Evolutionary conservation across 257 asterid genomes (phyloP).

Genomic region (Solanum clarkiae): DNA sequence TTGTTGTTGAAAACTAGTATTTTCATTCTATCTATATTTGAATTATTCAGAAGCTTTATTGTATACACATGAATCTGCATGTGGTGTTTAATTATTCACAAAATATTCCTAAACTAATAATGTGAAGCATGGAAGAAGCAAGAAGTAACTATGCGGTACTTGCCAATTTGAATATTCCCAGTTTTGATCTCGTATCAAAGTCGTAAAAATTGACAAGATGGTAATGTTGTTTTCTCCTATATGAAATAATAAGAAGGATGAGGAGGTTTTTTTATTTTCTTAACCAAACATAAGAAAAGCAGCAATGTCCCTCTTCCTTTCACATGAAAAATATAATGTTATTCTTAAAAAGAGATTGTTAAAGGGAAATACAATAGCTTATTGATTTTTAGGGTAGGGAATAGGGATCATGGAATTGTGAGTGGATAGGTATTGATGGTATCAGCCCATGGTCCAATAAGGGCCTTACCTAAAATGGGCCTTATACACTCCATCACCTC

Average conservation of each 20-base stretch:
- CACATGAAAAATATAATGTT: too few relatives aligned
- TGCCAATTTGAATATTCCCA: too few relatives aligned
- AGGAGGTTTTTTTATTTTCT: neutral
- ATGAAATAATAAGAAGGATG: neutral
- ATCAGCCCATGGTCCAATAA: constrained; percentile 59
- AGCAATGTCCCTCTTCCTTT: too few relatives aligned
- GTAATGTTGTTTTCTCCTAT: neutral
- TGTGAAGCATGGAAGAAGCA: neutral
- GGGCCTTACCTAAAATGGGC: constrained; percentile 41
- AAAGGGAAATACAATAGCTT: neutral
- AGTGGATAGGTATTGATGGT: constrained; percentile 26
- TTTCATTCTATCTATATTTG: neutral
- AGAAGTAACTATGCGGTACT: too few relatives aligned
- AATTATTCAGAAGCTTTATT: neutral
- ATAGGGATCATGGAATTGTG: neutral
- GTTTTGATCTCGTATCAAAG: neutral
- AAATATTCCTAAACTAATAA: neutral
- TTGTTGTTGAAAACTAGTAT: too few relatives aligned
- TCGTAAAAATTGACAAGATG: neutral
- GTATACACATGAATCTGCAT: neutral
- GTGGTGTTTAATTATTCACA: neutral
- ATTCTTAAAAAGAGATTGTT: too few relatives aligned
- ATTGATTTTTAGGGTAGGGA: neutral
- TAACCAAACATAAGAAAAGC: neutral
- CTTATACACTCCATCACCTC: constrained; percentile 47